Conservation (phyloP, 202 grass and related monocot genomes). For the Cymbopogon flexuosus region DNA sequence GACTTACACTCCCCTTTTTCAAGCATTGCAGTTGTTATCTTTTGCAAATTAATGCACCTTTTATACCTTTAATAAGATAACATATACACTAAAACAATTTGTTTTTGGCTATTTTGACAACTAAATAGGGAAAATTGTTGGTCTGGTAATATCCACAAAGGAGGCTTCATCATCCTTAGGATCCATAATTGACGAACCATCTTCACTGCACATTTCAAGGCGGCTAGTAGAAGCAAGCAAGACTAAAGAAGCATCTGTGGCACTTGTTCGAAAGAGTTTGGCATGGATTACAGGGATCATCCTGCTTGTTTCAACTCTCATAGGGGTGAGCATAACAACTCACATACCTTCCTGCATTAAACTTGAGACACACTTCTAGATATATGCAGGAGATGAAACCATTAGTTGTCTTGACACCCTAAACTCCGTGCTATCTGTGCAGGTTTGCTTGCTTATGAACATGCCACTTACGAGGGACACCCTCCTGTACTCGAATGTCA, state of each 20-base stretch:
- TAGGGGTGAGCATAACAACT: slow-evolving; percentile 63
- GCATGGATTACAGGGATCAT: slow-evolving; percentile 95
- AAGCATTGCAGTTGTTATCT: not conserved
- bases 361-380: not conserved
- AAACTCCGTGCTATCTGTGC: slow-evolving; percentile 28
- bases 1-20: not conserved
- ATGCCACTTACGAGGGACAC: slow-evolving; percentile 84
- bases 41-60: not conserved
- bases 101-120: slow-evolving; percentile 17
- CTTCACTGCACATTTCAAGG: slow-evolving; percentile 60
- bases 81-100: not conserved
- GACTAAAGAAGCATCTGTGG: slow-evolving; percentile 29
- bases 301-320: slow-evolving; percentile 78
- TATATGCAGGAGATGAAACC: not conserved
- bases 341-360: not conserved
- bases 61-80: not conserved
- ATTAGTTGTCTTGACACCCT: not conserved
- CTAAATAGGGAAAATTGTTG: slow-evolving; percentile 74
- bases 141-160: slow-evolving; percentile 55
- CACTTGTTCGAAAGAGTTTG: slow-evolving; percentile 65
- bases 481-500: slow-evolving; percentile 89
- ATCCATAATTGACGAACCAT: slow-evolving; percentile 54
- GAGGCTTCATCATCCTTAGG: slow-evolving; percentile 39
- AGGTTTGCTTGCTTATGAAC: slow-evolving; percentile 75
- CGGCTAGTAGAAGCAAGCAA: slow-evolving; percentile 59